Base-by-base conservation (phyloP, 2,329 filamentous ascomycete species). In the Fusarium verrucosum region DNA sequence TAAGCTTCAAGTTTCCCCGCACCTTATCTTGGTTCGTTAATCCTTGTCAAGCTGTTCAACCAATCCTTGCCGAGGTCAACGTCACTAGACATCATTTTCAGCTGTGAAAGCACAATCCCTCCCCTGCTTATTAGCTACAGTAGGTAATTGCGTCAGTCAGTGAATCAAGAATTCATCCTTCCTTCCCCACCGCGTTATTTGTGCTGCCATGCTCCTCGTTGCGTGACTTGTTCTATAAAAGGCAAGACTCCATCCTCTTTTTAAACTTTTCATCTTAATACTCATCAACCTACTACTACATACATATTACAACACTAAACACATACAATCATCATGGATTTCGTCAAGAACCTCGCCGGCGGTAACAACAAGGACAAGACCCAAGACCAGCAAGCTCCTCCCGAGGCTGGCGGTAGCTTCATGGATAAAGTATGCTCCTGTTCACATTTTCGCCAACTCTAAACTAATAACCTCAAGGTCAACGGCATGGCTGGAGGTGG, bases 401-500 rank as follows among this genome's bases (percentile, higher is more conserved):
- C 60, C 19, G 55, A 64, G 52, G 45, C 70, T 78, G 77, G 68
- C 64, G 75, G 76, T 33, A 81, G 88, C 59, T 75, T 93, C 65
- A 83, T 87, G 74, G 84, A 89, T 79, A 30, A 30, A 13, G 28
- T 30, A n/a, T n/a, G n/a, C n/a, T n/a, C n/a, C n/a, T n/a, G n/a
- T n/a, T n/a, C n/a, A n/a, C n/a, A n/a, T n/a, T n/a, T n/a, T n/a
- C n/a, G n/a, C n/a, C n/a, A n/a, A n/a, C n/a, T n/a, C n/a, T n/a
- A n/a, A 25, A 25, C 23, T 25, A 25, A 25, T 25, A 10, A 25
- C 26, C 6, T 5, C 26, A 92, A 91, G 80, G 49, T 94, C 58
- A 92, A 94, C 80, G 74, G 78, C 56, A 82, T 88, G 66, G 89
- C 89, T 19, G 92, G 92, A 32, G 92, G 92, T 50, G 92, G 92